Percentiles rank a stretch among this genome's conserved stretches.
Evolutionary conservation across 2,329 filamentous ascomycete species (phyloP).

Genomic region (Massarina eburnea): DNA sequence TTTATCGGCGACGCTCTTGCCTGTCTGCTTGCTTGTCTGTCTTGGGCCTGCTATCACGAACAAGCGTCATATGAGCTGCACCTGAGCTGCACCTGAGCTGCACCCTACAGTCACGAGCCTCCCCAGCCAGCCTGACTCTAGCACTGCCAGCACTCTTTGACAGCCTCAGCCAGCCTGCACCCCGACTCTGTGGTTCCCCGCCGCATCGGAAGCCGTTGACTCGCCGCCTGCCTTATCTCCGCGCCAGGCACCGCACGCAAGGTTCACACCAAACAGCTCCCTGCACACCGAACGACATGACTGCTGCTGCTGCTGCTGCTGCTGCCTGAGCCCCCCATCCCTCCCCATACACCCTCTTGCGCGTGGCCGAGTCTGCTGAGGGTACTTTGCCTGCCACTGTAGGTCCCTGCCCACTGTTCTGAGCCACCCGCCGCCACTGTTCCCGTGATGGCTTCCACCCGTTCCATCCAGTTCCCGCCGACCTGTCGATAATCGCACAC

Average conservation of each 20-base stretch:
- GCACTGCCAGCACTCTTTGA: conserved; percentile 25
- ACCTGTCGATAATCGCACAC: conserved; percentile 33
- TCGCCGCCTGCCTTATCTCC: conserved; percentile 32
- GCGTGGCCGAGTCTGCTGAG: conserved; percentile 35
- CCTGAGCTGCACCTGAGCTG: too few species aligned
- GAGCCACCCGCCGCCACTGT: conserved; percentile 23
- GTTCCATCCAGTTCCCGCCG: conserved; percentile 35
- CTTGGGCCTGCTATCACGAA: conserved; percentile 28
- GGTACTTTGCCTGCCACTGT: conserved; percentile 26
- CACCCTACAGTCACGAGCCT: conserved; percentile 35
- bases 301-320: too few species aligned
- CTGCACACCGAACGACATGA: conserved; percentile 28
- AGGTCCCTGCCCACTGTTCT: conserved; percentile 18
- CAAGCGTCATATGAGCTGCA: conserved; percentile 38
- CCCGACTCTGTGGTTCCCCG: neutral
- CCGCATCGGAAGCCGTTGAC: conserved; percentile 3
- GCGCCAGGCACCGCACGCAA: conserved; percentile 16
- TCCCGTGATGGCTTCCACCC: conserved; percentile 44
- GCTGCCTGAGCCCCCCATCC: conserved; percentile 37
- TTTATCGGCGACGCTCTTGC: conserved; percentile 19
- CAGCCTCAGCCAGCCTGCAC: conserved; percentile 14
- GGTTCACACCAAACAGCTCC: conserved; percentile 15
- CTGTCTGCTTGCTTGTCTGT: too few species aligned
- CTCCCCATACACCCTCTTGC: conserved; percentile 13
- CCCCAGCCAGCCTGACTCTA: conserved; percentile 20